Evolutionary conservation across 192 early-diverging fungal species (phyloP), one percentile per base, ranked within the genome.

Genomic region (Mycoemilia scoparia): DNA sequence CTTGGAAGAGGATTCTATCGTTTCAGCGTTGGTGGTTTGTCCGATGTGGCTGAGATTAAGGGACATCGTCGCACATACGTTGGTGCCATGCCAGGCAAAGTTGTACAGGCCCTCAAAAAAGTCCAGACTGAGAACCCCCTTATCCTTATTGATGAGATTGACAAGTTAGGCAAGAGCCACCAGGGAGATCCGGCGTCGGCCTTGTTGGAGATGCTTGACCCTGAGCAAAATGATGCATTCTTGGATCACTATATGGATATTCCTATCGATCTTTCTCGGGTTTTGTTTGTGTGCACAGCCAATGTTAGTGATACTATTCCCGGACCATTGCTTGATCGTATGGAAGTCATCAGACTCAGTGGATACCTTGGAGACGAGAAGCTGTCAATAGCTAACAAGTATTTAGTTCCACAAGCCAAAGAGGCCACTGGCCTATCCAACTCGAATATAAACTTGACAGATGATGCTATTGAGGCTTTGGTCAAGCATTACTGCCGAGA

Each of bases 231-330:
- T 57, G 70, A 64, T 28, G 79, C 84, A 2, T 98, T 98, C 66
- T 70, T 98, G 37, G 95, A 98, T 62, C 95, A 98, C 58, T 98
- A 98, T 71, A 90, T 98, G 87, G 95, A 98, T 57, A 83, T 98
- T 7, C 90, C 95, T 0, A 70, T 98, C 7, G 88, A 98, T 48
- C 67, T 98, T 18, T 98, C 95, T 44, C 90, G 91, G 52, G 89
- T 98, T 2, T 63, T 98, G 20, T 98, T 98, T 70, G 89, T 98
- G 14, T 98, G 95, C 63, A 98, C 95, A 1, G 95, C 95, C 26
- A 98, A 98, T 42, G 75, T 84, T 10, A 69, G 88, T 4, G 95
- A 98, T 27, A 98, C 95, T 6, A 98, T 98, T 24, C 95, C 95
- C 3, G 86, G 73, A 5, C 95, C 95, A 24, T 69, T 98, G n/a